Percentiles rank a stretch among this genome's conserved stretches.
phyloP scores from a whole-genome alignment of 139 green algal species.

The Tetraselmis chui region DNA sequence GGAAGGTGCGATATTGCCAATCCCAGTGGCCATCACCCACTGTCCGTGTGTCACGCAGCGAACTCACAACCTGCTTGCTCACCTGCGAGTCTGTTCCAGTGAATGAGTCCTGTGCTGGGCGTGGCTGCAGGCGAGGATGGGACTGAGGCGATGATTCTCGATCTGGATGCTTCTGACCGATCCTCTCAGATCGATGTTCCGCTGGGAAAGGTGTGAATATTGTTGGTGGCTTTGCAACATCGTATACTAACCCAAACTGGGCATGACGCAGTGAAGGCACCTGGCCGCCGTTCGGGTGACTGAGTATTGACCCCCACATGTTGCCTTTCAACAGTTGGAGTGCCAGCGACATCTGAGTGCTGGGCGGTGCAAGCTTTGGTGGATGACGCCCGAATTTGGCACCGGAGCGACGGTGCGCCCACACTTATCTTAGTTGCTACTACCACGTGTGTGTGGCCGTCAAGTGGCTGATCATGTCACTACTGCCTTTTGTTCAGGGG shows the following conservation, averaged over 20 bases:
- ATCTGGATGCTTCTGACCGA: neutral
- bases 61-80: neutral
- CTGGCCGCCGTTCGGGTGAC: neutral
- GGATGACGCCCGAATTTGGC: slow-evolving; percentile 89
- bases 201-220: neutral
- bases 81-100: too few relatives aligned
- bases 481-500: too few relatives aligned
- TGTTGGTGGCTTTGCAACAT: neutral
- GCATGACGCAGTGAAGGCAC: too few relatives aligned
- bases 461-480: too few relatives aligned
- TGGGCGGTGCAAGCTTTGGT: slow-evolving; percentile 68
- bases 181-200: neutral
- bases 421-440: too few relatives aligned
- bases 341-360: slow-evolving; percentile 20
- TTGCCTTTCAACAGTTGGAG: neutral
- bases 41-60: neutral
- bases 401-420: slow-evolving; percentile 18
- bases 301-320: neutral
- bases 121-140: neutral
- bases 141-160: neutral
- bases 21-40: neutral
- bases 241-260: neutral
- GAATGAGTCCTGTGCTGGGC: too few relatives aligned
- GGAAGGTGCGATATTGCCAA: neutral
- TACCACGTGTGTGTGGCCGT: too few relatives aligned